Conservation (phyloP, 345 rosid species). For the Arabidopsis suecica region DNA sequence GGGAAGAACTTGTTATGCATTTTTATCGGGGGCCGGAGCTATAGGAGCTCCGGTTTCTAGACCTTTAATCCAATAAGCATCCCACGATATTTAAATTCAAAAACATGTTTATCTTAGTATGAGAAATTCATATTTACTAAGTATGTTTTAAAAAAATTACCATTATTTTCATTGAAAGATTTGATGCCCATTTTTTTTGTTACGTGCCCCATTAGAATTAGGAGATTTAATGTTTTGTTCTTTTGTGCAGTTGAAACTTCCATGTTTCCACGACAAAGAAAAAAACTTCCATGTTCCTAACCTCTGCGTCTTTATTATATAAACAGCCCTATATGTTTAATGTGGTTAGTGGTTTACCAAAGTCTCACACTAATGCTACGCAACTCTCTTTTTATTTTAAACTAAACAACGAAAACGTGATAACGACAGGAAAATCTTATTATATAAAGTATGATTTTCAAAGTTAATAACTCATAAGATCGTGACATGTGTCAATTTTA, state of each 20-base stretch:
- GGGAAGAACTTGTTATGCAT: background rate
- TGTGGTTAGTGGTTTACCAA: conserved; percentile 1
- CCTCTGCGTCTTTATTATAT: background rate
- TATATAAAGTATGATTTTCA: too few relatives aligned
- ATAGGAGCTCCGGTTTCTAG: too few relatives aligned
- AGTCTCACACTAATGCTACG: conserved; percentile 1
- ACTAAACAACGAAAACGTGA: background rate
- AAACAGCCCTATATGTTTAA: background rate
- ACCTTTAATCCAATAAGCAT: background rate
- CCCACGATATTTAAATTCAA: background rate
- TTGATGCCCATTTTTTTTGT: background rate
- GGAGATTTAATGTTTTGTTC: background rate
- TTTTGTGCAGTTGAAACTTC: background rate
- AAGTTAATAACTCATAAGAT: too few relatives aligned
- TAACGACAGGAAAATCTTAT: background rate
- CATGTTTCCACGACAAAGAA: conserved; percentile 1
- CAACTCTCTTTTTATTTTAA: background rate
- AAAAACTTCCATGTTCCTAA: background rate
- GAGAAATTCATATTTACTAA: background rate
- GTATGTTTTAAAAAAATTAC: background rate
- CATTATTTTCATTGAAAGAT: background rate
- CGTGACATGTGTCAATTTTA: too few relatives aligned
- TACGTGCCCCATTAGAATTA: conserved; percentile 2
- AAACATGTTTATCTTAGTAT: too few relatives aligned
- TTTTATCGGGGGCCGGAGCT: too few relatives aligned